phyloP scores from a whole-genome alignment of 2,329 filamentous ascomycete species.

The Pseudophaeomoniella oleicola region DNA sequence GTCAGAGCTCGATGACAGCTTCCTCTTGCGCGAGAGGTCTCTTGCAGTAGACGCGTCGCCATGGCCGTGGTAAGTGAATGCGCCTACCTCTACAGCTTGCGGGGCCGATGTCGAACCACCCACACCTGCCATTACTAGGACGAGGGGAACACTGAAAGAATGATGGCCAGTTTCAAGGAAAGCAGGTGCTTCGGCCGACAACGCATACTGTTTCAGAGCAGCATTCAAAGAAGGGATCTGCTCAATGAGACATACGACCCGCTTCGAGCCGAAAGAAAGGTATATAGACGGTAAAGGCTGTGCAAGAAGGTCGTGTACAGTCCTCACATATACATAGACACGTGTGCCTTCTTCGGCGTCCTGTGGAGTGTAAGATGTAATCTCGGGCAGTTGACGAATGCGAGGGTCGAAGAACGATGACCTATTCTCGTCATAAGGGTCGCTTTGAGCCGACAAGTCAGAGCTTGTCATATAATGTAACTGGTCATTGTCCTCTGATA shows the following conservation, averaged over 20 bases:
- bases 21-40: constrained; percentile 38
- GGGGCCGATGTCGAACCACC: constrained; percentile 16
- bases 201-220: constrained; percentile 49
- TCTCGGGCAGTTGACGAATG: constrained; percentile 43
- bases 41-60: constrained; percentile 22
- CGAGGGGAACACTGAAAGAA: constrained; percentile 42
- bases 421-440: not conserved
- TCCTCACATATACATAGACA: constrained; percentile 59
- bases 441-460: constrained; percentile 14
- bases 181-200: constrained; percentile 58
- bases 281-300: constrained; percentile 25
- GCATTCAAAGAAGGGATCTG: constrained; percentile 44
- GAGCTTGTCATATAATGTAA: constrained; percentile 17
- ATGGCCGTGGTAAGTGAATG: constrained; percentile 45
- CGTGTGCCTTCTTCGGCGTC: constrained; percentile 56
- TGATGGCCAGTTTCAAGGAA: constrained; percentile 42
- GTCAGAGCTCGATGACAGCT: constrained; percentile 36
- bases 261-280: constrained; percentile 43
- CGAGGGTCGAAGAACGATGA: constrained; percentile 47
- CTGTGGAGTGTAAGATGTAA: constrained; percentile 56
- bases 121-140: constrained; percentile 44
- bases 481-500: constrained; percentile 8
- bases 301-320: constrained; percentile 58
- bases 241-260: constrained; percentile 51
- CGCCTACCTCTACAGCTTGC: constrained; percentile 40